Conservation (phyloP, 2,329 filamentous ascomycete species). For the Exophiala bonariae region DNA sequence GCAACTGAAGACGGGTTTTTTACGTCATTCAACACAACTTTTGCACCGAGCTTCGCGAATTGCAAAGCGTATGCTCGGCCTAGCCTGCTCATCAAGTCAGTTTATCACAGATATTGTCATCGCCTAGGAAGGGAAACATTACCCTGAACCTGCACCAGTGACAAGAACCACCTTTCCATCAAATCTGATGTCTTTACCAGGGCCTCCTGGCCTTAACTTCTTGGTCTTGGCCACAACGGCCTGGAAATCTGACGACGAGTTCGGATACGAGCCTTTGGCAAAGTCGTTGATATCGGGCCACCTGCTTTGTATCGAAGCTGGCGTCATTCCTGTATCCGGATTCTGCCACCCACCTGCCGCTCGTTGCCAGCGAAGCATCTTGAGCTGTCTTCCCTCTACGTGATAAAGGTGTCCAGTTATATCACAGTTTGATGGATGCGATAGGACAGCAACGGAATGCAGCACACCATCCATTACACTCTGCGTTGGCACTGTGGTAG, state of each 20-base stretch:
- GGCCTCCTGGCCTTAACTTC: conserved; percentile 67
- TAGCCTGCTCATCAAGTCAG: conserved; percentile 67
- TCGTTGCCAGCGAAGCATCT: conserved; percentile 3
- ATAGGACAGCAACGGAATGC: not conserved
- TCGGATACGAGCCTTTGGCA: conserved; percentile 27
- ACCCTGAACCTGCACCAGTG: conserved; percentile 16
- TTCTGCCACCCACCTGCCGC: not conserved
- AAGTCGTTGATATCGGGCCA: conserved; percentile 3
- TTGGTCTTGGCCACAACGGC: conserved; percentile 77
- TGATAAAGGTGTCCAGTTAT: not conserved
- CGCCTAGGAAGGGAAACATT: not conserved
- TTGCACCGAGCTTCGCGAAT: conserved; percentile 78
- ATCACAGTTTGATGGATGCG: not conserved
- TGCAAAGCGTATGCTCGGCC: conserved; percentile 86
- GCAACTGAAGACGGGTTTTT: conserved; percentile 86
- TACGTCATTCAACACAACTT: conserved; percentile 90
- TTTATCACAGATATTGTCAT: not conserved
- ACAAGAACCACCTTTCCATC: conserved; percentile 10
- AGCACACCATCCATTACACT: not conserved
- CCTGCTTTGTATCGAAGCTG: not conserved
- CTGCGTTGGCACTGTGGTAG: not conserved
- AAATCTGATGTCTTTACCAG: conserved; percentile 58
- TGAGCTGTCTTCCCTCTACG: not conserved
- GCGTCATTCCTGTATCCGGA: not conserved
- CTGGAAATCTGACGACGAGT: conserved; percentile 83